These are phyloP conservation scores for Lasiodiplodia citricola DNA, from an alignment of 2,329 filamentous ascomycete species.

Conservation along the genomic window DNA sequence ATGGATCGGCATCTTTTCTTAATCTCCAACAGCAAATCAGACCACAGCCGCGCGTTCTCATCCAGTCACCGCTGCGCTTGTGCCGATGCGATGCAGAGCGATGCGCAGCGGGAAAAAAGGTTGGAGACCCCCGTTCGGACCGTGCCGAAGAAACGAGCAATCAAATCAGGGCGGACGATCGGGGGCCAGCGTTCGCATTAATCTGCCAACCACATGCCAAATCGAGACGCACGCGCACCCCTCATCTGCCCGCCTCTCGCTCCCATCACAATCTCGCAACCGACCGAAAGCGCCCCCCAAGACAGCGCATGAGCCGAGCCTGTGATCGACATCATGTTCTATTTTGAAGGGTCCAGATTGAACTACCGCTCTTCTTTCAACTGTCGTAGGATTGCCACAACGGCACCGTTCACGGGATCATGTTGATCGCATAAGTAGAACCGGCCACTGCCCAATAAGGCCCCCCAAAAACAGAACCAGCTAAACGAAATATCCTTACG, in stretches of 20 bases:
- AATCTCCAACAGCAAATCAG: constrained; percentile 1
- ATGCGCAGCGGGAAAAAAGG: neutral
- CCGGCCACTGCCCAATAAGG: neutral
- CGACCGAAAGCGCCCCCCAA: neutral
- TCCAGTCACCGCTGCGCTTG: neutral
- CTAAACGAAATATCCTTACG: neutral
- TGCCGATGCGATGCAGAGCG: neutral
- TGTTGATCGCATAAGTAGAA: neutral
- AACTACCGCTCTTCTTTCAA: neutral
- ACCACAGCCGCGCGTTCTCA: constrained; percentile 6
- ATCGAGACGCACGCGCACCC: neutral
- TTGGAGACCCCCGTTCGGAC: constrained; percentile 14
- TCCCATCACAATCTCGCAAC: constrained; percentile 19
- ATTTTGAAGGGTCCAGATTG: constrained; percentile 1
- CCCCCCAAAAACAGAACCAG: neutral
- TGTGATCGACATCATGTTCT: neutral
- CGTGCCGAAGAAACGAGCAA: constrained; percentile 20
- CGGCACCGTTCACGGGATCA: constrained; percentile 11
- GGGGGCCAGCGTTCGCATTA: neutral
- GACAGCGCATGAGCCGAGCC: neutral
- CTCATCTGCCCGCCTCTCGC: neutral
- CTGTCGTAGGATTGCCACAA: neutral
- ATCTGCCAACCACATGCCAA: neutral
- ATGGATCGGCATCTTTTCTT: constrained; percentile 10
- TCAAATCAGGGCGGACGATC: neutral